Evolutionary conservation across 257 asterid species (phyloP).

Genomic region (Lycium ferocissimum): DNA sequence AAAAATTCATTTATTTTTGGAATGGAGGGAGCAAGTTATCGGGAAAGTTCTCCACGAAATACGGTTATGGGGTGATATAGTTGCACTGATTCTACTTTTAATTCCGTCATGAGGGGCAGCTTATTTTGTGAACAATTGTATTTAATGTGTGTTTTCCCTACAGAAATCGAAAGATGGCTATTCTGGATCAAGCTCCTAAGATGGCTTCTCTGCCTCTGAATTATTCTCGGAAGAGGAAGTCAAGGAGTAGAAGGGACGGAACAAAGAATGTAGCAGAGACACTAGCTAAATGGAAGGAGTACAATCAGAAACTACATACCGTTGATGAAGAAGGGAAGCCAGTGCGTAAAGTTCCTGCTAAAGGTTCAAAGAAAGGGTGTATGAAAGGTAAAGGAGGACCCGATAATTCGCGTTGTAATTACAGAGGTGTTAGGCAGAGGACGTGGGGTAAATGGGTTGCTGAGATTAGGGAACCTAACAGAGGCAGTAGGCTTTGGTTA

Average conservation of each 20-base stretch:
- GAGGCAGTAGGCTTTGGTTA: constrained; percentile 52
- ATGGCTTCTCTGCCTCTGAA: constrained; percentile 31
- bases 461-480: constrained; percentile 49
- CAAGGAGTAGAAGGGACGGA: constrained; percentile 35
- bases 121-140: background rate
- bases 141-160: background rate
- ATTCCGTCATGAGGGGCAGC: background rate
- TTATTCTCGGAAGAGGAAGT: constrained; percentile 39
- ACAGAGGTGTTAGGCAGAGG: constrained; percentile 52
- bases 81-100: background rate
- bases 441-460: constrained; percentile 61
- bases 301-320: constrained; percentile 38
- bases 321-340: constrained; percentile 26
- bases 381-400: constrained; percentile 49
- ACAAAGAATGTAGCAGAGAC: constrained; percentile 37
- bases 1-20: too few species aligned
- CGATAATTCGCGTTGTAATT: constrained; percentile 39
- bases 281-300: constrained; percentile 50
- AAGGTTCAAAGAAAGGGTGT: constrained; percentile 56
- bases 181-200: constrained; percentile 31
- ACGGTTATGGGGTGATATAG: background rate
- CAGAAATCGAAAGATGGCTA: constrained; percentile 32
- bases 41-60: background rate
- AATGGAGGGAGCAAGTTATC: too few species aligned
- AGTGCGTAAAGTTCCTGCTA: constrained; percentile 42